These are phyloP conservation scores for Collybiopsis luxurians DNA, from an alignment of 768 basidiomycete species.

Conservation along the genomic window DNA sequence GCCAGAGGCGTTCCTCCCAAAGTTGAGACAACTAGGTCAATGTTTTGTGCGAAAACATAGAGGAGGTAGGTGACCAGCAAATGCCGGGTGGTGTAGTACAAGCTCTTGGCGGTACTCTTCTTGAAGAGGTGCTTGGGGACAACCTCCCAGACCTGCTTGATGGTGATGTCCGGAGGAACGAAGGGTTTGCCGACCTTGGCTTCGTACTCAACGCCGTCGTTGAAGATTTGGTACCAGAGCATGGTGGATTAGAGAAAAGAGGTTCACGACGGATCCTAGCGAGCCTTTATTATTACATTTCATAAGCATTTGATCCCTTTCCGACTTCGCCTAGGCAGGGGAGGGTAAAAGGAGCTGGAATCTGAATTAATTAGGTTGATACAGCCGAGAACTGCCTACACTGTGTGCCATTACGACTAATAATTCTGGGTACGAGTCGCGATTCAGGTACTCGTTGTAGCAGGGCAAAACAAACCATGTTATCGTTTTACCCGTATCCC, in stretches of 20 bases:
- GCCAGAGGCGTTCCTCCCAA: constrained; percentile 4
- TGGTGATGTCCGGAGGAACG: constrained; percentile 34
- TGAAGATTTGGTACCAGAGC: constrained; percentile 40
- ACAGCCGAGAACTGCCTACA: neutral
- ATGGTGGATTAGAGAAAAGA: constrained; percentile 16
- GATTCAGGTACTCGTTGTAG: no score
- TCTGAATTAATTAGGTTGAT: neutral
- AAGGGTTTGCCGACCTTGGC: constrained; percentile 37
- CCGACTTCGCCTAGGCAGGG: neutral
- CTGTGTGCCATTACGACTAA: no score
- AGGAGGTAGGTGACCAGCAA: constrained; percentile 34
- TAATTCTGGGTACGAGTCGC: no score
- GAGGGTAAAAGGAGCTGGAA: neutral
- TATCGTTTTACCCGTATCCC: neutral
- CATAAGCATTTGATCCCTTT: neutral
- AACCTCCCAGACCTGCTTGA: constrained; percentile 45
- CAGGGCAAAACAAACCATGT: neutral
- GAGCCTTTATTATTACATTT: neutral
- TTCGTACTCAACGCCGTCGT: constrained; percentile 50
- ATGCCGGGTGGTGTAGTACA: constrained; percentile 43
- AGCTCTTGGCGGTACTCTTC: constrained; percentile 39
- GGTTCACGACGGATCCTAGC: neutral
- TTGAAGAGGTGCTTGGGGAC: constrained; percentile 48
- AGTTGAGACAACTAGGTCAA: constrained; percentile 18
- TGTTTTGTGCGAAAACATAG: constrained; percentile 36